Conservation (phyloP, 345 rosid species). For the Limnanthes douglasii region DNA sequence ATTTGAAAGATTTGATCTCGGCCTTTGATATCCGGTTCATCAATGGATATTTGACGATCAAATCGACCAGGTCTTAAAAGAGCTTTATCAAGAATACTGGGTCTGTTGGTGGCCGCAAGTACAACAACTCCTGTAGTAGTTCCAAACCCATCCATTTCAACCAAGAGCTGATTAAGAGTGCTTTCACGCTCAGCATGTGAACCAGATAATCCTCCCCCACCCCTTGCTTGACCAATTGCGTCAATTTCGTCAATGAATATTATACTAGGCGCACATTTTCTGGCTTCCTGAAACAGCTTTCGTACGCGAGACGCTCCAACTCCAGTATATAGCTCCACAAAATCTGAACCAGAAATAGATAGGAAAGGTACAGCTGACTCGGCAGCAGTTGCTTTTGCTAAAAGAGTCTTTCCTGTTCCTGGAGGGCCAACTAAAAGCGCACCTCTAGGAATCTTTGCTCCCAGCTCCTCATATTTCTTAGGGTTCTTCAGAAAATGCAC, state of each 20-base stretch:
- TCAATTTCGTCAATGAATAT: slow-evolving; percentile 91
- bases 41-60: slow-evolving; percentile 81
- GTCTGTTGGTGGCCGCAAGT: slow-evolving; percentile 94
- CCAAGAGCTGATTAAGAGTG: slow-evolving; percentile 79
- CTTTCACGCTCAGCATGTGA: slow-evolving; percentile 94
- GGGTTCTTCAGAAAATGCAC: slow-evolving; percentile 94
- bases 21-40: slow-evolving; percentile 88
- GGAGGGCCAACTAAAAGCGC: slow-evolving; percentile 94
- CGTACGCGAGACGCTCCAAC: slow-evolving; percentile 98
- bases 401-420: slow-evolving; percentile 95
- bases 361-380: slow-evolving; percentile 91
- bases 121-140: slow-evolving; percentile 93
- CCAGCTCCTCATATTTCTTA: slow-evolving; percentile 82
- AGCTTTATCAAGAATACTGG: slow-evolving; percentile 91
- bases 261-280: slow-evolving; percentile 84
- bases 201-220: slow-evolving; percentile 82
- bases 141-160: slow-evolving; percentile 98
- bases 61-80: slow-evolving; percentile 81
- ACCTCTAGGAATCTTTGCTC: slow-evolving; percentile 93
- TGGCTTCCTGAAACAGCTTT: slow-evolving; percentile 89
- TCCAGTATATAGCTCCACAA: slow-evolving; percentile 98
- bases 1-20: slow-evolving; percentile 80
- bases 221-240: slow-evolving; percentile 94
- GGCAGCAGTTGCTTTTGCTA: slow-evolving; percentile 96
- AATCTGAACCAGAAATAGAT: slow-evolving; percentile 93